Base-by-base conservation (phyloP, 495 filamentous ascomycete genomes). In the Cladorrhinum samala region DNA sequence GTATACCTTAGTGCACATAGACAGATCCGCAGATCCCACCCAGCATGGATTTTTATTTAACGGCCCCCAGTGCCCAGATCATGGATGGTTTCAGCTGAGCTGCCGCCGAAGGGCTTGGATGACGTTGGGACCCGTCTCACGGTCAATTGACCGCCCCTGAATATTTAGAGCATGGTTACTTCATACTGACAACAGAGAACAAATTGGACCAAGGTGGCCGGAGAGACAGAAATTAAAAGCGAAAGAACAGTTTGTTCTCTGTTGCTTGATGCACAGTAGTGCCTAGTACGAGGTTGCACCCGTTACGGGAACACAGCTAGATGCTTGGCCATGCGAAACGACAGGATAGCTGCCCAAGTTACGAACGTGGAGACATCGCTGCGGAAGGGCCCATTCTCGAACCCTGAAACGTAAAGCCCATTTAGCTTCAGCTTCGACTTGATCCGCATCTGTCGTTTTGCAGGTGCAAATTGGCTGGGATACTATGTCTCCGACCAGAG, bases 51-150 rank as follows among this genome's bases (percentile, higher is more conserved):
- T n/a, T n/a, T 33, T 33, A 33, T 33, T 11, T 11, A 33, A 33
- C 27, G 27, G 27, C 27, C 27, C 27, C 27, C 27, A 33, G 27
- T 33, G 27, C 27, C 5, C 27, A n/a, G n/a, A n/a, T n/a, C n/a
- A n/a, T n/a, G n/a, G n/a, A 7, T 19, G 16, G 45, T 54, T 54
- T 54, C 52, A 54, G 52, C 24, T 48, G 13, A 7, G 52, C 45
- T 49, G 52, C 44, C 38, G 17, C 17, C 20, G 14, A 46, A 40
- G 17, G 43, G 42, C 50, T 23, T 53, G 23, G 50, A 17, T 37
- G 21, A 36, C 43, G 33, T 27, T 37, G 30, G 8, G 17, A n/a
- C 38, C 13, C 21, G n/a, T 23, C 38, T 44, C n/a, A 41, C 2
- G n/a, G 5, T 36, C n/a, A n/a, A n/a, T 45, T 3, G 17, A 23